Conservation (phyloP, 192 early-diverging fungal genomes). For the Podila clonocystis region DNA sequence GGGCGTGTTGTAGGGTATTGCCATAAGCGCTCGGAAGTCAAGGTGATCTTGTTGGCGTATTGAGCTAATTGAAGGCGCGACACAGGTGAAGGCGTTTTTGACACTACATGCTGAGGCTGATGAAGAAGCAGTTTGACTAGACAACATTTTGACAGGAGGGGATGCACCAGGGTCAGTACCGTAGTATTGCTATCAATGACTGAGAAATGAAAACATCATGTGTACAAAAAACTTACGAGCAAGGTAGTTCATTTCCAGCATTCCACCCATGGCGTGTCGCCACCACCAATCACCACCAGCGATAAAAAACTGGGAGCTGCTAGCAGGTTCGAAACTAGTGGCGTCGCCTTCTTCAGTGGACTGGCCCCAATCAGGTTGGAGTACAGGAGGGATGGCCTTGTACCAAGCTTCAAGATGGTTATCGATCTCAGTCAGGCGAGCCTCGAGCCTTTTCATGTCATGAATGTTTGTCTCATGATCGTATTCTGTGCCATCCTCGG, state of each 20-base stretch:
- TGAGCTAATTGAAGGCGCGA: slow-evolving; percentile 29
- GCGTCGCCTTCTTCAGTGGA: slow-evolving; percentile 11
- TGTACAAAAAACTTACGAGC: slow-evolving; percentile 28
- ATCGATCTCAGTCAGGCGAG: slow-evolving; percentile 35
- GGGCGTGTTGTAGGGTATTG: slow-evolving; percentile 41
- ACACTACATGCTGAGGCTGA: slow-evolving; percentile 39
- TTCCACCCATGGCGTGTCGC: slow-evolving; percentile 32
- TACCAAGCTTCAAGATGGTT: slow-evolving; percentile 35
- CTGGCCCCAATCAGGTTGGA: slow-evolving; percentile 42
- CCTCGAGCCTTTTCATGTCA: slow-evolving; percentile 27
- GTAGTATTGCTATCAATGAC: background rate
- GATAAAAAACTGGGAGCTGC: slow-evolving; percentile 36
- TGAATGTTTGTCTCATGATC: slow-evolving; percentile 31
- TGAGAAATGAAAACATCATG: background rate
- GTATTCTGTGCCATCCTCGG: slow-evolving; percentile 48
- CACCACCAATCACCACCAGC: slow-evolving; percentile 53
- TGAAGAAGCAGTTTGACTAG: slow-evolving; percentile 45
- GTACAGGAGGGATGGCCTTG: slow-evolving; percentile 17
- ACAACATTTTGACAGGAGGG: background rate
- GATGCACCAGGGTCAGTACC: background rate
- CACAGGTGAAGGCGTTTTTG: slow-evolving; percentile 22
- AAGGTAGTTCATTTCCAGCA: slow-evolving; percentile 37
- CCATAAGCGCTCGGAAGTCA: slow-evolving; percentile 43
- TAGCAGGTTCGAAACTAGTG: slow-evolving; percentile 18
- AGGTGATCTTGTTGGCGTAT: slow-evolving; percentile 41